A percentile compares a stretch with the other conserved stretches of the same genome.
Evolutionary conservation across 1,139 yeast species (phyloP).

Genomic region (Geotrichum macrosporum): DNA sequence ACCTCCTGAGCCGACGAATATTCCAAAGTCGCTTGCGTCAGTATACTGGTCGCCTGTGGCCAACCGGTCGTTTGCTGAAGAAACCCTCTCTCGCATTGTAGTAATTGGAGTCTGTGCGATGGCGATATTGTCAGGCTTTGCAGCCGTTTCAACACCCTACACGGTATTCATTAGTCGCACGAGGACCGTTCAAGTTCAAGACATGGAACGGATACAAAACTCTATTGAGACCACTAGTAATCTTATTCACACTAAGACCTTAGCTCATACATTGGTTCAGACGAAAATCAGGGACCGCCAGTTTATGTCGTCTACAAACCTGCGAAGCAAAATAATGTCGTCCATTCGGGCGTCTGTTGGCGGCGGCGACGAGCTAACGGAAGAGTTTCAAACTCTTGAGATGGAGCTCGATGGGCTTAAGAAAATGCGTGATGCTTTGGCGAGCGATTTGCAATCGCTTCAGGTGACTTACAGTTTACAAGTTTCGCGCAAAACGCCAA

Average conservation of each 20-base stretch:
- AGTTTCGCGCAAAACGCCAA: slow-evolving; percentile 31
- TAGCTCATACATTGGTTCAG: slow-evolving; percentile 5
- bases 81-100: slow-evolving; percentile 54
- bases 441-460: slow-evolving; percentile 34
- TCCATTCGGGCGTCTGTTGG: slow-evolving; percentile 25
- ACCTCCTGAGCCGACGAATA: slow-evolving; percentile 19
- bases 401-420: slow-evolving; percentile 68
- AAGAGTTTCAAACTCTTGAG: slow-evolving; percentile 59
- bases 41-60: slow-evolving; percentile 23
- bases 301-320: slow-evolving; percentile 29
- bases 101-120: slow-evolving; percentile 68
- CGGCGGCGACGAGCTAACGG: slow-evolving; percentile 43
- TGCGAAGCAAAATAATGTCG: slow-evolving; percentile 31
- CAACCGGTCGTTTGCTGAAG: slow-evolving; percentile 36
- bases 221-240: slow-evolving; percentile 39
- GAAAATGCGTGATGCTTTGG: slow-evolving; percentile 40
- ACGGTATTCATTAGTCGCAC: slow-evolving; percentile 36
- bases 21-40: slow-evolving; percentile 4
- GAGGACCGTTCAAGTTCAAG: slow-evolving; percentile 34
- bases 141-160: slow-evolving; percentile 67
- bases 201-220: slow-evolving; percentile 36
- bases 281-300: slow-evolving; percentile 24
- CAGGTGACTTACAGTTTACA: slow-evolving; percentile 32
- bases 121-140: slow-evolving; percentile 69
- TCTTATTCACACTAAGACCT: slow-evolving; percentile 32